Evolutionary conservation across 768 basidiomycete species (phyloP).

Genomic region (Kwoniella sp.): DNA sequence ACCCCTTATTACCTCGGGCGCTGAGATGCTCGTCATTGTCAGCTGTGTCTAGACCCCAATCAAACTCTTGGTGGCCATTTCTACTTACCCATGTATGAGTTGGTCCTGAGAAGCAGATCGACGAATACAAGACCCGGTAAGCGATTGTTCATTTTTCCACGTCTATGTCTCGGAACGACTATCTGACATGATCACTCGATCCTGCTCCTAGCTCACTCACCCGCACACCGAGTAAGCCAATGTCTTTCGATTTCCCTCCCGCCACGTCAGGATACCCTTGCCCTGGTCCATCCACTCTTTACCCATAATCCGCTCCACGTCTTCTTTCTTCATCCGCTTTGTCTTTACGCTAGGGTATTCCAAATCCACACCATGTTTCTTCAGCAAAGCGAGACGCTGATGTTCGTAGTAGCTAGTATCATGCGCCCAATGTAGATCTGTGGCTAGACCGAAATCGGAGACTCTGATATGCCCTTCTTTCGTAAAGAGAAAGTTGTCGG

Average conservation of each 20-base stretch:
- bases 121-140: no score
- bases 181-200: no score
- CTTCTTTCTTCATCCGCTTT: constrained; percentile 75
- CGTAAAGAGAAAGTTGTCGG: constrained; percentile 95
- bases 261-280: constrained; percentile 85
- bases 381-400: constrained; percentile 80
- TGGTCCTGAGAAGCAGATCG: no score
- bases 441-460: constrained; percentile 95
- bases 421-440: constrained; percentile 87
- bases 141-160: no score
- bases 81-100: constrained; percentile 56
- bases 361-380: constrained; percentile 92
- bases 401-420: constrained; percentile 96
- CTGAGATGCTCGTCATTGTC: constrained; percentile 31
- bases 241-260: constrained; percentile 89
- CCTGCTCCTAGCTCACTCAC: constrained; percentile 35
- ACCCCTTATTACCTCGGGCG: constrained; percentile 57
- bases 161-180: no score
- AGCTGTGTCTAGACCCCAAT: constrained; percentile 66
- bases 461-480: constrained; percentile 90
- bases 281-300: constrained; percentile 68
- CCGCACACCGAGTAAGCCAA: constrained; percentile 60
- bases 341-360: constrained; percentile 74
- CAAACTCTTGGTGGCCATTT: no score
- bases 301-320: constrained; percentile 78